These are phyloP conservation scores for Centrapalus pauciflorus DNA, from an alignment of 129 eudicot species.

Conservation along the genomic window DNA sequence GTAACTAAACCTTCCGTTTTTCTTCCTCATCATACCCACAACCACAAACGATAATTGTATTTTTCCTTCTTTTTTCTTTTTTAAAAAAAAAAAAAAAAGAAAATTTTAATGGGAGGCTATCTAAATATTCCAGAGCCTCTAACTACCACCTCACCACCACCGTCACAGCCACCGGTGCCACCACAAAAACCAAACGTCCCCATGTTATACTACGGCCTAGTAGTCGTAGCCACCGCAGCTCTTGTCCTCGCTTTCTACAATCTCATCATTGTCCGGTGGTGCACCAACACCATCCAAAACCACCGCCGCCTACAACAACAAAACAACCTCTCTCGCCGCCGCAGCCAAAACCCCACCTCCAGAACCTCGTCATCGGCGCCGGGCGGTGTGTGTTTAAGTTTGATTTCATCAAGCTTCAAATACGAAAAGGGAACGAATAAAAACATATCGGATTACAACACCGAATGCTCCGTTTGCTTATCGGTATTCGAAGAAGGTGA, in stretches of 20 bases:
- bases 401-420: conserved; percentile 43
- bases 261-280: conserved; percentile 39
- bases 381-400: conserved; percentile 12
- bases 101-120: conserved; percentile 7
- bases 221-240: conserved; percentile 51
- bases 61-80: no score
- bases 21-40: no score
- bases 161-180: conserved; percentile 14
- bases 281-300: conserved; percentile 36
- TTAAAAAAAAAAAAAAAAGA: no score
- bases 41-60: no score
- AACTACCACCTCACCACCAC: conserved; percentile 17
- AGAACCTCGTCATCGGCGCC: background rate
- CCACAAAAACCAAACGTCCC: conserved; percentile 21
- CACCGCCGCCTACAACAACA: conserved; percentile 16
- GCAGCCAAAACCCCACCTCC: background rate
- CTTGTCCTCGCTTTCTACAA: conserved; percentile 51
- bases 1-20: no score
- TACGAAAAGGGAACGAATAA: conserved; percentile 34
- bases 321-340: background rate
- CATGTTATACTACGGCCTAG: conserved; percentile 68
- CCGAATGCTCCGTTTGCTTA: conserved; percentile 62
- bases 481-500: conserved; percentile 70
- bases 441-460: conserved; percentile 10
- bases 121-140: conserved; percentile 2